Base-by-base conservation (phyloP, 345 rosid genomes). In the Excoecaria agallocha region DNA sequence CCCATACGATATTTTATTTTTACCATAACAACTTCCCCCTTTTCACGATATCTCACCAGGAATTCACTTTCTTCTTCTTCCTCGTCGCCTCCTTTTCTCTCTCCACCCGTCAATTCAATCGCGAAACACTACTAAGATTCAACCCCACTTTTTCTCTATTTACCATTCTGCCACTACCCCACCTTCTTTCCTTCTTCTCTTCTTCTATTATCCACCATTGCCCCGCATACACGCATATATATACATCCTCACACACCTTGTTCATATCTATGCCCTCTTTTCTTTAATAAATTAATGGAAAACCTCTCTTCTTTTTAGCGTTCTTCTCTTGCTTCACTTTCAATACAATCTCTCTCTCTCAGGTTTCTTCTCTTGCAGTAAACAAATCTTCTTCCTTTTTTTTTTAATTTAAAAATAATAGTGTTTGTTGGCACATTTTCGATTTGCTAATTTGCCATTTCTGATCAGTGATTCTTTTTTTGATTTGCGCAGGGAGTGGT, bases 261-360 rank as follows among this genome's bases (percentile, higher is more conserved):
- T 19, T 52, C 0, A 69, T 52, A 30, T 4, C 30, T 68, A 35
- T 16, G 17, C 16, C 39, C 37, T 12, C 19, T 61, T 30, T 61
- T 60, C 30, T 6, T 43, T 8, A 2, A 30, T 12, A 2, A 22
- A 2, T 8, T 48, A 50, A 49, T 69, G 58, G 6, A 4, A 56
- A 46, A 43, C 24, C 38, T 70, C 65, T 17, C 66, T 64, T 52
- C 69, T 84, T 71, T 82, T 78, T 71, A 59, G 78, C 76, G 81
- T 74, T 73, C 67, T 8, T 24, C 45, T 35, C 62, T 58, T 58
- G 3, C 24, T 58, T 24, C 63, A 25, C 78, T 76, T 79, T 82
- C 70, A 41, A 37, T 71, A 65, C 77, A 80, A 74, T 83, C 81
- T 86, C 84, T 82, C 74, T 75, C 82, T 81, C 76, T 82, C 83